Evolutionary conservation across 208 protist genomes (phyloP), one percentile per base, ranked within the genome.

Genomic region (Wallacemonas sp.): DNA sequence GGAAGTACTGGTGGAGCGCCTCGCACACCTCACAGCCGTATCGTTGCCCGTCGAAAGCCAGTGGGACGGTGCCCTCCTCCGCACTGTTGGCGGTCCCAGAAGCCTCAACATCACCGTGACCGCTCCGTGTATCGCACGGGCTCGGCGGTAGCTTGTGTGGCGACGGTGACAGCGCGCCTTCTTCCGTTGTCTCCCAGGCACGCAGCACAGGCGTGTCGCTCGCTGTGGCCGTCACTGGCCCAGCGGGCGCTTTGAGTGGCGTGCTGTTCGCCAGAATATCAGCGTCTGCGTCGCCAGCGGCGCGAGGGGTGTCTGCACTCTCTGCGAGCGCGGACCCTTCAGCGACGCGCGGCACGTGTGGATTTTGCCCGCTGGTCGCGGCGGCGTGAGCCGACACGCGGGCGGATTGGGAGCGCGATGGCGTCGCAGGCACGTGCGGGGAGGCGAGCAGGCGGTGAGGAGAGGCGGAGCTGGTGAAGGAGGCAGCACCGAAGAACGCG

Each of bases 401-500:
- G n/a, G 39, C 36, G 29, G 55, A 62, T 12, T 34, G 17, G 44
- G 15, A 30, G 17, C 21, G 36, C 4, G 73, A 80, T 29, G 78
- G 73, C 3, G 75, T 81, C 30, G 79, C n/a, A 8, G 72, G 57
- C 17, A 81, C 67, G 57, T 89, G 81, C 15, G 85, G 85, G 6
- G 79, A 83, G 19, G 70, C 64, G 0, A 85, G 69, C 38, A 85
- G 72, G 2, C 74, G 82, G 5, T 81, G 77, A 0, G 74, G 78
- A 0, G 82, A 86, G 17, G 82, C 85, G n/a, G 73, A 82, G 22
- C 77, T 80, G 41, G 73, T 79, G 66, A 89, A 92, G 21, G 85
- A 69, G 5, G 60, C 58, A 10, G 73, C 62, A n/a, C 82, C 86
- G 53, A 92, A 89, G 63, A 89, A 92, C 15, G 86, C 13, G 2